Evolutionary conservation across 2,329 filamentous ascomycete species (phyloP).

Genomic region (Colletotrichum kahawae): DNA sequence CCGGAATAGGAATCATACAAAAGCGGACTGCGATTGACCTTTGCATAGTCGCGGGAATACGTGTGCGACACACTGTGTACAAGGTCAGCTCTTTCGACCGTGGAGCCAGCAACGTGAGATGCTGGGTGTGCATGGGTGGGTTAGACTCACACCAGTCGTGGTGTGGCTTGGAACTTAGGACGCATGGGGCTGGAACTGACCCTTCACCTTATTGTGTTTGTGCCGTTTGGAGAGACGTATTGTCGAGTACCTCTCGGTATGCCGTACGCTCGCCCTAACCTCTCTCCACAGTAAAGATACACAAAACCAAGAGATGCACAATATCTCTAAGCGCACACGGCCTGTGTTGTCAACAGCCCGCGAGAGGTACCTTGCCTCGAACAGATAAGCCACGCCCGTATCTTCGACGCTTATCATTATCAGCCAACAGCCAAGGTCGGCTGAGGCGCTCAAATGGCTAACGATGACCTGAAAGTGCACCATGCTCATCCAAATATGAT

Average conservation of each 20-base stretch:
- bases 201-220: background rate
- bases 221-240: slow-evolving; percentile 1
- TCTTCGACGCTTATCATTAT: background rate
- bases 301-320: background rate
- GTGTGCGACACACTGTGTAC: slow-evolving; percentile 3
- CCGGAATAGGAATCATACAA: background rate
- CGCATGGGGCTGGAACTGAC: background rate
- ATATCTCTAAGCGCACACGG: background rate
- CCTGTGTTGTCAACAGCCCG: background rate
- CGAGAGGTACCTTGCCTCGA: background rate
- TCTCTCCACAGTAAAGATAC: slow-evolving; percentile 1
- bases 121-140: background rate
- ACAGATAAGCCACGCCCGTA: background rate
- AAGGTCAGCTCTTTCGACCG: background rate
- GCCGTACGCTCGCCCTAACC: background rate
- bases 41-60: background rate
- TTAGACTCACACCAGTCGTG: background rate
- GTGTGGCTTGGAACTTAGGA: background rate
- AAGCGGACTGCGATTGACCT: background rate
- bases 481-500: background rate
- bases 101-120: background rate
- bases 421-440: background rate
- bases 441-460: background rate
- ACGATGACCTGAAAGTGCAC: background rate
- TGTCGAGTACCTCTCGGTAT: background rate